Evolutionary conservation across 768 basidiomycete species (phyloP), one percentile per base, ranked within the genome.

Genomic region (Mycena belliarum): DNA sequence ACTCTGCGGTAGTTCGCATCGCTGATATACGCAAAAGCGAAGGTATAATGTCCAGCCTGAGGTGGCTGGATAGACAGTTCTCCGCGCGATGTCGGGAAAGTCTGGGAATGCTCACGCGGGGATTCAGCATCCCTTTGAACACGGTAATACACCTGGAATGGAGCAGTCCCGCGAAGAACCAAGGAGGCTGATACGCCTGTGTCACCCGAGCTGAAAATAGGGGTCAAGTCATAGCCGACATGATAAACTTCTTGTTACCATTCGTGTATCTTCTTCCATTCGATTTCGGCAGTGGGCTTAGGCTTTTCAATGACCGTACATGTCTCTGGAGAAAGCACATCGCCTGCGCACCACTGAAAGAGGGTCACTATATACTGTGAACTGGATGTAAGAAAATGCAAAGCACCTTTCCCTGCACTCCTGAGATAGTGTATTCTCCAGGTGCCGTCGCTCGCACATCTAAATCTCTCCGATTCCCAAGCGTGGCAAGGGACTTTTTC

Each of bases 181-280:
- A 97, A 83, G 4, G 89, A 86, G 3, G 91, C 94, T 14, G 88
- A 88, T 45, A 96, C 91, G 9, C 96, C 95, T 18, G 91, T 94
- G 65, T 97, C 95, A 2, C 92, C 90, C 47, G 92, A 92, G 69
- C 91, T 93, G 61, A 32, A 42, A 51, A 37, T n/a, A n/a, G n/a
- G n/a, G n/a, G n/a, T 40, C 41, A 25, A 16, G 61, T 56, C 20
- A 56, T n/a, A n/a, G n/a, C n/a, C n/a, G n/a, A n/a, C n/a, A n/a
- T n/a, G n/a, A n/a, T n/a, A n/a, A n/a, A n/a, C n/a, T n/a, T 49
- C 7, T 24, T 37, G 76, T 63, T 63, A 92, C 94, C 94, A 95
- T 76, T 95, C 93, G 59, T 94, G 91, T 57, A 95, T 89, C 48
- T 87, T 87, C 65, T 87, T 90, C 85, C 92, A 93, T 72, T 88